Base-by-base conservation (phyloP, 805 yeast genomes). In the Saccharomyces eubayanus region DNA sequence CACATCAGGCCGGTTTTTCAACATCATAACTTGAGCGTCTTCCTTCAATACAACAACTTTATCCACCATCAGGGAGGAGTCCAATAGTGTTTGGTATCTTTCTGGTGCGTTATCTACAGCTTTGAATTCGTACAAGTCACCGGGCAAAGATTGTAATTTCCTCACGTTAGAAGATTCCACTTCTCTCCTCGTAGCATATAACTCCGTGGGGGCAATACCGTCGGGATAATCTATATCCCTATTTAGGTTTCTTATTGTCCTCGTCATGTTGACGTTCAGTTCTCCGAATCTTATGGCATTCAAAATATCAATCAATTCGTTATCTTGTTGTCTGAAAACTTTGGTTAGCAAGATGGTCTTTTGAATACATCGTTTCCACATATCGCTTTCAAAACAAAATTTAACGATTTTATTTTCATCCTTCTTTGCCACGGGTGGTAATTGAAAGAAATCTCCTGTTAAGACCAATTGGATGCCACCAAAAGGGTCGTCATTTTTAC, bases 381-480 rank as follows among this genome's bases (percentile, higher is more conserved):
- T 71, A 2, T 72, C 66, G 9, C 89, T 77, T 62, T 90, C 87
- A 63, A 94, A 94, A 55, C 96, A 85, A 65, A 85, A 94, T 50
- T 51, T 53, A 48, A 2, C 72, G 70, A 45, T 57, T 64, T 51
- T 48, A 28, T 63, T 63, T 0, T 68, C 69, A 21, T 66, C 70
- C 46, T 72, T 74, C 24, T 75, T 75, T 10, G 77, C 73, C 6
- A 94, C 95, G 0, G 99, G 99, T 0, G 99, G 99, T 47, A 94
- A 75, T 71, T 94, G 99, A 69, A 86, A 91, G 66, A 92, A 91
- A 71, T 94, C 99, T n/a, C 99, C 99, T 3, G 96, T 86, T 36
- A 91, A 70, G 11, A 94, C 81, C 14, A 94, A 60, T 64, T 94
- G 99, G 47, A 94, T 84, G 0, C 99, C 99, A 5, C 99, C 99